Percentiles rank a stretch among this genome's conserved stretches.
These are phyloP conservation scores for Colletotrichum camelliae DNA, from an alignment of 2,329 filamentous ascomycete genomes.

Conservation along the genomic window DNA sequence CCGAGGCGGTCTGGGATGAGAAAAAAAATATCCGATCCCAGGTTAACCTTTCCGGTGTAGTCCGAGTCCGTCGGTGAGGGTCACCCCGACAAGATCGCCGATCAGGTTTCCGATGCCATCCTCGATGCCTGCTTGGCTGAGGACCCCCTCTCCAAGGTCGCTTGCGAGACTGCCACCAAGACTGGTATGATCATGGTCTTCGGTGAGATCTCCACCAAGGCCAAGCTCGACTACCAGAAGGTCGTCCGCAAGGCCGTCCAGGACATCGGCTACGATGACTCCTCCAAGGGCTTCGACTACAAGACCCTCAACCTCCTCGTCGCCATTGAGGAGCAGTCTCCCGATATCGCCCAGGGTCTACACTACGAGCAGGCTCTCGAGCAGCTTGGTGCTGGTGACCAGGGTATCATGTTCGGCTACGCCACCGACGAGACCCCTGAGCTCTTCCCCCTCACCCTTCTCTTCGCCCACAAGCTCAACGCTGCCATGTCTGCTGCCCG, in stretches of 20 bases:
- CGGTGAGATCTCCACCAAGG: slow-evolving; percentile 98
- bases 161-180: slow-evolving; percentile 99
- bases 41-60: slow-evolving; percentile 41
- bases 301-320: slow-evolving; percentile 99
- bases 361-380: slow-evolving; percentile 98
- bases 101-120: slow-evolving; percentile 97
- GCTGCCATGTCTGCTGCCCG: slow-evolving; percentile 90
- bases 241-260: slow-evolving; percentile 93
- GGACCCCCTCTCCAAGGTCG: slow-evolving; percentile 97
- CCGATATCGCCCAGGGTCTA: slow-evolving; percentile 98
- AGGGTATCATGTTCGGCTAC: slow-evolving; percentile 99
- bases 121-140: slow-evolving; percentile 96
- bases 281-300: slow-evolving; percentile 98
- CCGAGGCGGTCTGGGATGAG: not conserved
- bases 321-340: slow-evolving; percentile 98
- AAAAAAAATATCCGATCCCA: not conserved
- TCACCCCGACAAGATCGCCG: slow-evolving; percentile 96
- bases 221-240: slow-evolving; percentile 96
- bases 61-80: slow-evolving; percentile 90
- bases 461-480: slow-evolving; percentile 97
- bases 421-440: slow-evolving; percentile 99
- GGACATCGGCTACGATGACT: slow-evolving; percentile 98
- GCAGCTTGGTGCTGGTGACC: slow-evolving; percentile 97
- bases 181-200: slow-evolving; percentile 99
- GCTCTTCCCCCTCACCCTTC: slow-evolving; percentile 91